Conservation (phyloP, 441 rosid species). For the Sinapis alba region DNA sequence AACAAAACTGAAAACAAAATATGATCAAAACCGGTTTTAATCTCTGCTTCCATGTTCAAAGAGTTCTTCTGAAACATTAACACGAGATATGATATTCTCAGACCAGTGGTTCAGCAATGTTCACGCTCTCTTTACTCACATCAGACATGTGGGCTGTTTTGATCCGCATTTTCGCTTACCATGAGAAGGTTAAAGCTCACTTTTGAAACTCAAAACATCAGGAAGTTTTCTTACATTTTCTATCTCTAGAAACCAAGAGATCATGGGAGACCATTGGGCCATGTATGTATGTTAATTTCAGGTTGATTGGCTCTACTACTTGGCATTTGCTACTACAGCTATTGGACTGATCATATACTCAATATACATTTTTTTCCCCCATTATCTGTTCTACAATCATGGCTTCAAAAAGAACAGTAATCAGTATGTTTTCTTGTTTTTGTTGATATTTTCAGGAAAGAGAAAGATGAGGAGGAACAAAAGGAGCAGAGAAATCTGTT, state of each 20-base stretch:
- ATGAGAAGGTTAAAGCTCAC: slow-evolving; percentile 70
- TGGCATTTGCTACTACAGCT: slow-evolving; percentile 73
- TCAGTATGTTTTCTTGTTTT: not conserved
- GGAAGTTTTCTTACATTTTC: not conserved
- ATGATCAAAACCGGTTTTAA: not conserved
- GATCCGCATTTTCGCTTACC: slow-evolving; percentile 81
- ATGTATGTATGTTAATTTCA: slow-evolving; percentile 1
- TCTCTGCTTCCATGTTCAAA: not conserved
- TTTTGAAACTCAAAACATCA: not conserved
- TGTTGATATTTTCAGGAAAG: not conserved
- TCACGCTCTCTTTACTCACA: slow-evolving; percentile 80
- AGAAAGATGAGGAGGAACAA: slow-evolving; percentile 36
- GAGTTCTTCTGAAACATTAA: not conserved
- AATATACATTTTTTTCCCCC: slow-evolving; percentile 47
- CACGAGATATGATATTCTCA: slow-evolving; percentile 30
- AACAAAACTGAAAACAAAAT: not conserved
- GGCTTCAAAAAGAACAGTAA: not conserved
- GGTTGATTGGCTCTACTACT: slow-evolving; percentile 90
- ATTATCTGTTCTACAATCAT: not conserved
- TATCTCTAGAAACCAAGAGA: not conserved
- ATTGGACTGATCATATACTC: slow-evolving; percentile 78
- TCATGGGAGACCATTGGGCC: not conserved
- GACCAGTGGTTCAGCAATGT: slow-evolving; percentile 78
- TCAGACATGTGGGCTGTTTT: slow-evolving; percentile 94
- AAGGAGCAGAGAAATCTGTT: slow-evolving; percentile 41